phyloP scores from a whole-genome alignment of 1,139 yeast genomes.

The Schwanniomyces etchellsii region DNA sequence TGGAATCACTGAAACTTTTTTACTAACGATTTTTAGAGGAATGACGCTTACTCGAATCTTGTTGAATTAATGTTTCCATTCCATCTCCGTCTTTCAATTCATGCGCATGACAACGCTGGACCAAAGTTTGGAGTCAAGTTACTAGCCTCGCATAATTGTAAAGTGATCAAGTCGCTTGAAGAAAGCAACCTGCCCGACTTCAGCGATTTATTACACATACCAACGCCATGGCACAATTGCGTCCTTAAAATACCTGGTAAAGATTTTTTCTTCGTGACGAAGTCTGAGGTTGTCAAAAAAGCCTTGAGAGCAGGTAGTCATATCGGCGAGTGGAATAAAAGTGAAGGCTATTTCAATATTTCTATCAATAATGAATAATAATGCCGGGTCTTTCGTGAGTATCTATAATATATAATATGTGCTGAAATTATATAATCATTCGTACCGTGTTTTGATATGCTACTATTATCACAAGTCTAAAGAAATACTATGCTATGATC shows the following conservation, averaged over 20 bases:
- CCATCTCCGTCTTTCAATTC: constrained; percentile 54
- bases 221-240: constrained; percentile 65
- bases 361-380: not conserved
- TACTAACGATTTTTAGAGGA: constrained; percentile 26
- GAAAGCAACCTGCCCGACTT: constrained; percentile 22
- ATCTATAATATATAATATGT: no score
- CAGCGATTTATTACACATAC: constrained; percentile 52
- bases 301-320: constrained; percentile 20
- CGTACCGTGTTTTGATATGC: no score
- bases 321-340: constrained; percentile 20
- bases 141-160: constrained; percentile 39
- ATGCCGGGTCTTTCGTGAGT: no score
- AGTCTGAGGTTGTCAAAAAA: constrained; percentile 19
- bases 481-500: no score
- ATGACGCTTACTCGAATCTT: constrained; percentile 60
- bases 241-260: constrained; percentile 36
- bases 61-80: constrained; percentile 57
- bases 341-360: constrained; percentile 4
- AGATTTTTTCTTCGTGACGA: constrained; percentile 20
- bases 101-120: constrained; percentile 53
- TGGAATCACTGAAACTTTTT: not conserved
- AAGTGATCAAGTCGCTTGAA: constrained; percentile 23
- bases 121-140: constrained; percentile 55
- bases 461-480: no score
- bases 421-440: no score